Conservation (phyloP, 1,284 basidiomycete species). For the Rhizoctonia solani region DNA sequence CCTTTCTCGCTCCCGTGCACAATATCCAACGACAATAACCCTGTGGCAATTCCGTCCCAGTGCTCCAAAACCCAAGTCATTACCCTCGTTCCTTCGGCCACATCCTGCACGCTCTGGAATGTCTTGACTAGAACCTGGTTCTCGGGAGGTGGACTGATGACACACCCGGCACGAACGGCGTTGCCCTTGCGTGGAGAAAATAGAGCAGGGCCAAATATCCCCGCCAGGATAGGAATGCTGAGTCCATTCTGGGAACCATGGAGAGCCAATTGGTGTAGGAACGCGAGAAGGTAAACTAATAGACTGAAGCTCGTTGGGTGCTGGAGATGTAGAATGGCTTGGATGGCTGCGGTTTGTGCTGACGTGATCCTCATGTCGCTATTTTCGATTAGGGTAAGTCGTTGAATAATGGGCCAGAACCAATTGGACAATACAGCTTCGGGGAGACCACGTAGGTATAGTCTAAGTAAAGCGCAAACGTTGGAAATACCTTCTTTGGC, state of each 20-base stretch:
- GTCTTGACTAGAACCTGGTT: slow-evolving; percentile 2
- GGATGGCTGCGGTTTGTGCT: slow-evolving; percentile 5
- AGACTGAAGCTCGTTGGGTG: slow-evolving; percentile 1
- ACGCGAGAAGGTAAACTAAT: slow-evolving; percentile 6
- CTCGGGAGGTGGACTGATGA: not conserved
- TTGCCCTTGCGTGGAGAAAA: slow-evolving; percentile 9
- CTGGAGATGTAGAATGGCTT: slow-evolving; percentile 13
- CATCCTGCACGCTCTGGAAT: not conserved
- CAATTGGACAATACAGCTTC: slow-evolving; percentile 1
- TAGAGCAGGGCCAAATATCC: slow-evolving; percentile 19
- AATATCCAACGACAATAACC: slow-evolving; percentile 20
- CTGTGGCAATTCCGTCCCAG: slow-evolving; percentile 10
- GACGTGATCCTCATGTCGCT: too few relatives aligned
- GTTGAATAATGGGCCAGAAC: slow-evolving; percentile 12
- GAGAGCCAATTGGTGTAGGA: slow-evolving; percentile 12
- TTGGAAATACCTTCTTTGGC: slow-evolving; percentile 3
- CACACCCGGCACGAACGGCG: not conserved
- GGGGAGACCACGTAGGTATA: slow-evolving; percentile 23
- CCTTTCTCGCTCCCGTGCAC: not conserved
- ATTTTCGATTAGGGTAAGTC: not conserved
- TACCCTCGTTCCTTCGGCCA: not conserved
- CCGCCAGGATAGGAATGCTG: not conserved
- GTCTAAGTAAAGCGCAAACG: slow-evolving; percentile 17
- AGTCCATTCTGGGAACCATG: slow-evolving; percentile 14
- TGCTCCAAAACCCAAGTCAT: slow-evolving; percentile 10